A percentile compares a stretch with the other conserved stretches of the same genome.
Conservation (phyloP, 768 basidiomycete species). For the Rhizopogon vulgaris region DNA sequence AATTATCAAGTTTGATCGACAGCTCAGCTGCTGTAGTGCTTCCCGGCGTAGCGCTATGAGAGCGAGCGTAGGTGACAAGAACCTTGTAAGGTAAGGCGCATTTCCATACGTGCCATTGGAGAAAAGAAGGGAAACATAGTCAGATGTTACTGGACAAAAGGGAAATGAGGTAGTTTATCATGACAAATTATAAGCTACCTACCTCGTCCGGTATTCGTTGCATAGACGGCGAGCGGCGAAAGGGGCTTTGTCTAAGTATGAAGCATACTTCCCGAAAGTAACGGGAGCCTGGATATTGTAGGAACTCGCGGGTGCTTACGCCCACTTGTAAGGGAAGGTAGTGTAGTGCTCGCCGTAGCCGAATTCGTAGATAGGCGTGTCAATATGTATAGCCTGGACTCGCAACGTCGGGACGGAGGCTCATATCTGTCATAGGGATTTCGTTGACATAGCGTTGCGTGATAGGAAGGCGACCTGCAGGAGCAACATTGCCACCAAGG, state of each 20-base stretch:
- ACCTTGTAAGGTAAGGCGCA: slow-evolving; percentile 44
- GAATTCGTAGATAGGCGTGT: slow-evolving; percentile 45
- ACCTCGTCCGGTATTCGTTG: slow-evolving; percentile 41
- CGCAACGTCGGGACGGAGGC: slow-evolving; percentile 38
- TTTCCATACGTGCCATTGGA: slow-evolving; percentile 42
- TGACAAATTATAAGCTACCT: not conserved
- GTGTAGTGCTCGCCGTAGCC: slow-evolving; percentile 53
- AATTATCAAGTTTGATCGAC: slow-evolving; percentile 39
- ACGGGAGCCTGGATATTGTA: slow-evolving; percentile 40
- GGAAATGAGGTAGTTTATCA: not conserved
- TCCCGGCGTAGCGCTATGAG: slow-evolving; percentile 27
- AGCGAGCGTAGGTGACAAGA: slow-evolving; percentile 43
- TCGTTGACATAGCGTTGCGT: slow-evolving; percentile 50
- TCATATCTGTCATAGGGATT: slow-evolving; percentile 56
- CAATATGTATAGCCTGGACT: slow-evolving; percentile 50
- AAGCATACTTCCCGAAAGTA: slow-evolving; percentile 11
- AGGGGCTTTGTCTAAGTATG: slow-evolving; percentile 34
- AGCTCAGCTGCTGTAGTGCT: slow-evolving; percentile 27
- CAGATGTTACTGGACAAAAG: slow-evolving; percentile 32
- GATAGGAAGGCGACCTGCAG: slow-evolving; percentile 47
- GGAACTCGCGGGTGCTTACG: slow-evolving; percentile 22
- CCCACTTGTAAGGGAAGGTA: slow-evolving; percentile 39
- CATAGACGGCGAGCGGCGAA: slow-evolving; percentile 44
- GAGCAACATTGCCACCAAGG: slow-evolving; percentile 43
- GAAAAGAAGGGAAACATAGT: slow-evolving; percentile 52